Base-by-base conservation (phyloP, 208 protist species). In the Crithidia fasciculata region DNA sequence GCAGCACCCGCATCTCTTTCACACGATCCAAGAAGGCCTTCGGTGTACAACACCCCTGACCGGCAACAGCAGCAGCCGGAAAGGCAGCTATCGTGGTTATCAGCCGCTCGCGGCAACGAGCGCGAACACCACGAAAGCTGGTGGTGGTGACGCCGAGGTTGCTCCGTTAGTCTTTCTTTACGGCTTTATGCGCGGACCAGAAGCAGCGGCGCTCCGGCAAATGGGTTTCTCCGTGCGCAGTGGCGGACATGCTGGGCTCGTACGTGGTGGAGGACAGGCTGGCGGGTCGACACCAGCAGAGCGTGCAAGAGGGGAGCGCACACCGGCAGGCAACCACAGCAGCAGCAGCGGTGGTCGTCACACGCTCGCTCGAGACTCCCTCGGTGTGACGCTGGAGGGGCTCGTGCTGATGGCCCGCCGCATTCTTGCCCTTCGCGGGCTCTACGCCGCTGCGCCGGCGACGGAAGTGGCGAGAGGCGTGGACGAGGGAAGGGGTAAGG, bases 341-440 rank as follows among this genome's bases (percentile, higher is more conserved):
- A 50, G 39, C 15, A 18, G 58, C 15, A 10, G 67, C 39, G 56
- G 44, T 9, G 62, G 75, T 9, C 75, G 75, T 12, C 75, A 57
- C 15, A 84, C 78, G 5, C 15, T 82, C 2, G 62, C 73, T 3
- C 80, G 85, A 13, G 88, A 92, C 69, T 70, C 85, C 3, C 60
- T 89, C 4, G 85, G 78, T 39, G 74, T 78, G 4, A 82, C 87
- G 44, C 64, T 81, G 47, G 80, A 87, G 36, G 75, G 69, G 15
- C 55, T 90, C 28, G 64, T 76, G 15, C 80, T 82, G 12, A 81
- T 81, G 4, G 88, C 85, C 4, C 73, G 83, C 15, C 80, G 84
- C n/a, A 59, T 90, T 37, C 69, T 90, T 28, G 70, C 77, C 13
- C 74, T 79, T 44, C 69, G 62, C 19, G 61, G 67, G 36, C 43